Evolutionary conservation across 2,329 filamentous ascomycete species (phyloP), one percentile per base, ranked within the genome.

Genomic region (Ustulina deusta): DNA sequence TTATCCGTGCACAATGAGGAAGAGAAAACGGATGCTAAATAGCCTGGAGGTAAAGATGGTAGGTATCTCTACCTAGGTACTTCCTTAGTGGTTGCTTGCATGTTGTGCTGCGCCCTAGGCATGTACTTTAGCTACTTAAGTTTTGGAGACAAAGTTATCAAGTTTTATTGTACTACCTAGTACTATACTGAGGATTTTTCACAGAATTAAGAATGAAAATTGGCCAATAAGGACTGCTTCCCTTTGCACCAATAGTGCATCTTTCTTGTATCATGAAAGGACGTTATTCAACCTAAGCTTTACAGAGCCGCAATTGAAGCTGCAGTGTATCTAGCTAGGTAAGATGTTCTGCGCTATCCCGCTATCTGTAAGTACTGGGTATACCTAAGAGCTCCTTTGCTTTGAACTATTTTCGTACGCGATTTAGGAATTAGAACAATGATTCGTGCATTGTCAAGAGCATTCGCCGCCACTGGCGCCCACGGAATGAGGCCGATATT

Each of bases 401-500:
- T 66, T 40, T 57, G 17, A 42, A 42, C 70, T 42, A 29, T 60
- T 49, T 22, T 42, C 38, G 32, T 51, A n/a, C n/a, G 48, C 42
- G 25, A 27, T 32, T 46, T 61, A 72, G 71, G 63, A 69, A 72
- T 55, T 58, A 36, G 52, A 64, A 55, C 55, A 69, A 64, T 54
- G 67, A 74, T 60, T 67, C 55, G 38, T 74, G 68, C 59, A 74
- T 74, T 36, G 66, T 74, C 49, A 76, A 74, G 62, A 73, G 71
- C 61, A 70, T 74, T 58, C 54, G 68, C n/a, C 67, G 68, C 64
- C 71, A 74, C 51, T 74, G 65, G 72, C 71, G 68, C 13, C 60
- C 74, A 17, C 55, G 55, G 59, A 76, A 76, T 51, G 74, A 79
- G 79, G 69, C 74, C 63, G 69, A 70, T n/a, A 60, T 75, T 51